Percentiles rank a stretch among this genome's conserved stretches.
Conservation (phyloP, 345 rosid species). For the Salix brachista region DNA sequence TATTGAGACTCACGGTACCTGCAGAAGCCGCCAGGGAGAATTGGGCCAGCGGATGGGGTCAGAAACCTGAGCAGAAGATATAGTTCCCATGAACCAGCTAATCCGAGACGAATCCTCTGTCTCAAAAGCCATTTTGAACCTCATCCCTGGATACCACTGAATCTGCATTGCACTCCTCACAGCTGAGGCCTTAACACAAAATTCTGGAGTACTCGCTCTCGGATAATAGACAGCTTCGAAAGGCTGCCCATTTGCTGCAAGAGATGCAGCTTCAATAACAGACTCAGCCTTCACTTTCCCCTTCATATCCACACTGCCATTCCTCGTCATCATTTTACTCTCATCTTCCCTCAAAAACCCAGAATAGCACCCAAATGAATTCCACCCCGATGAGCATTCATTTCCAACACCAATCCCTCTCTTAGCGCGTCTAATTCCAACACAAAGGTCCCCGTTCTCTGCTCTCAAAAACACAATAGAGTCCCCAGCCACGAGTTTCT, state of each 20-base stretch:
- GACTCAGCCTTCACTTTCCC: slow-evolving; percentile 64
- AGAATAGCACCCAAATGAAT: slow-evolving; percentile 51
- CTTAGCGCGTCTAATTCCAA: slow-evolving; percentile 83
- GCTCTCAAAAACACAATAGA: slow-evolving; percentile 84
- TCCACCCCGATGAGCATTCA: slow-evolving; percentile 70
- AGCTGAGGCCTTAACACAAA: slow-evolving; percentile 67
- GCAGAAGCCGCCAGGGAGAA: slow-evolving; percentile 91
- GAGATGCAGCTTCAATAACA: slow-evolving; percentile 65
- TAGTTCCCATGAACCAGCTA: slow-evolving; percentile 97
- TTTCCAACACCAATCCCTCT: slow-evolving; percentile 69
- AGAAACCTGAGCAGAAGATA: slow-evolving; percentile 68
- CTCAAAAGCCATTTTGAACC: slow-evolving; percentile 96
- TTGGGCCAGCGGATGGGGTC: slow-evolving; percentile 81
- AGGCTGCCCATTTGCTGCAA: slow-evolving; percentile 57
- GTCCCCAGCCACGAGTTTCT: slow-evolving; percentile 96
- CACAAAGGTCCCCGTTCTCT: slow-evolving; percentile 84
- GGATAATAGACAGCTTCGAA: slow-evolving; percentile 89
- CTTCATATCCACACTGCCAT: slow-evolving; percentile 31
- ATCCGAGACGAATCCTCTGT: slow-evolving; percentile 88
- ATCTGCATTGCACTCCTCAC: slow-evolving; percentile 65
- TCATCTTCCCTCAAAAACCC: slow-evolving; percentile 58
- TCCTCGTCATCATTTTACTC: slow-evolving; percentile 39
- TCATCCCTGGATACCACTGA: slow-evolving; percentile 85
- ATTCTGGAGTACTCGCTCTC: slow-evolving; percentile 77
- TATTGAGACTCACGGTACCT: slow-evolving; percentile 40